phyloP scores from a whole-genome alignment of 1,284 basidiomycete genomes.

The Austroboletus olivaceoglutinosus region DNA sequence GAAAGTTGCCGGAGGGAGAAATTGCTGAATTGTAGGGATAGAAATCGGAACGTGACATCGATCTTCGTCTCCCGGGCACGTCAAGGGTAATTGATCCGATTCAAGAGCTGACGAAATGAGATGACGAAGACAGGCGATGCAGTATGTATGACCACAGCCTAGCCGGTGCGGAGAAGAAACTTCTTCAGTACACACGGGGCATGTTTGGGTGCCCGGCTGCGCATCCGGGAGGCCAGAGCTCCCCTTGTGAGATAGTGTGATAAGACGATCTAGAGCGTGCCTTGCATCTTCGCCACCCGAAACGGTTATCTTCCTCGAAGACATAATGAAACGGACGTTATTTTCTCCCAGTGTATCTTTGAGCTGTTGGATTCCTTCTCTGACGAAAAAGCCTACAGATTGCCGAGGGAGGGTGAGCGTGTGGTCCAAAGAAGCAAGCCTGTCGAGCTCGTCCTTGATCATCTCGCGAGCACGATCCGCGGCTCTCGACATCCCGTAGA shows the following conservation, averaged over 20 bases:
- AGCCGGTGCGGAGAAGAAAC: constrained; percentile 45
- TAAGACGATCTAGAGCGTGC: constrained; percentile 42
- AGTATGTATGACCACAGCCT: constrained; percentile 54
- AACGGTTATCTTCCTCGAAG: constrained; percentile 40
- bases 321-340: constrained; percentile 42
- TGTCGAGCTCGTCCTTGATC: constrained; percentile 43
- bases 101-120: constrained; percentile 47
- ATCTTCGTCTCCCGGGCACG: constrained; percentile 50
- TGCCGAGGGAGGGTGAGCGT: constrained; percentile 35
- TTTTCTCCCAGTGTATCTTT: constrained; percentile 51
- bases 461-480: constrained; percentile 39
- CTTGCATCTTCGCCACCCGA: constrained; percentile 50
- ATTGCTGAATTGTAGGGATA: constrained; percentile 47
- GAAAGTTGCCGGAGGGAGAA: constrained; percentile 44
- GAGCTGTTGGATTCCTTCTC: constrained; percentile 43
- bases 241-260: constrained; percentile 38
- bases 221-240: constrained; percentile 7
- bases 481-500: constrained; percentile 40
- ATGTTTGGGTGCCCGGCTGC: constrained; percentile 29
- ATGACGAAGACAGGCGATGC: constrained; percentile 49
- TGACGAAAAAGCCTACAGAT: constrained; percentile 48
- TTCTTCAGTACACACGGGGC: constrained; percentile 52
- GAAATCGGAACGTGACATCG: constrained; percentile 47
- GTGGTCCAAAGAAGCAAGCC: constrained; percentile 41
- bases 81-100: constrained; percentile 47